Base-by-base conservation (phyloP, 176 grass and related monocot genomes). In the Poa annua region DNA sequence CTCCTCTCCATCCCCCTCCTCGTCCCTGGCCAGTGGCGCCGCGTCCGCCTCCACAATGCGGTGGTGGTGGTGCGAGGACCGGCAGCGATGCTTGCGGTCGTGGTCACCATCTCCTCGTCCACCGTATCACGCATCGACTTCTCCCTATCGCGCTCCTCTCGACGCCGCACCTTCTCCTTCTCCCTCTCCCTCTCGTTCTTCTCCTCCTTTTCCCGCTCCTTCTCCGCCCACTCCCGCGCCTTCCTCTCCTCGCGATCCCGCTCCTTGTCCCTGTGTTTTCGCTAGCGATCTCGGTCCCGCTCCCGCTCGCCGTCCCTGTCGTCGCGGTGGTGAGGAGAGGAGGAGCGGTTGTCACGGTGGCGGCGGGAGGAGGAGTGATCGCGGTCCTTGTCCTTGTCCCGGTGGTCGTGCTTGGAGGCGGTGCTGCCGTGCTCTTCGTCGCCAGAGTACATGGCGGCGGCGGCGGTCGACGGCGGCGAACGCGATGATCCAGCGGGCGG, bases 81-180 rank as follows among this genome's bases (percentile, higher is more conserved):
- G 87, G 55, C 83, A 66, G 26, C 89, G 85, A 71, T 86, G 92
- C 73, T 94, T 93, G 55, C 89, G 80, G 65, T 88, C 91, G 13
- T 64, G 86, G 36, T 82, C 83, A 8, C 80, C 84, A 2, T 89
- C 8, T 89, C 89, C 34, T 88, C 89, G 49, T 72, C 84, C 9
- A 63, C 76, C 50, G 55, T 56, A 45, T 92, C 92, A 24, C 79
- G 89, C 24, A 82, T 88, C 12, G 85, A 82, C 36, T 60, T 89
- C 42, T 86, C 91, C 45, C 33, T 67, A 2, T 78, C 75, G 45
- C 89, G 77, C 74, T 87, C 79, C 65, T 94, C 90, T 13, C 88
- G 82, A 34, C 86, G 84, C 75, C 79, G 81, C 36, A 66, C 78
- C 34, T 16, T 61, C 36, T 89, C 75, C 34, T 35, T 87, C 74